phyloP scores from a whole-genome alignment of 768 basidiomycete species.

The Infundibulicybe gibba region DNA sequence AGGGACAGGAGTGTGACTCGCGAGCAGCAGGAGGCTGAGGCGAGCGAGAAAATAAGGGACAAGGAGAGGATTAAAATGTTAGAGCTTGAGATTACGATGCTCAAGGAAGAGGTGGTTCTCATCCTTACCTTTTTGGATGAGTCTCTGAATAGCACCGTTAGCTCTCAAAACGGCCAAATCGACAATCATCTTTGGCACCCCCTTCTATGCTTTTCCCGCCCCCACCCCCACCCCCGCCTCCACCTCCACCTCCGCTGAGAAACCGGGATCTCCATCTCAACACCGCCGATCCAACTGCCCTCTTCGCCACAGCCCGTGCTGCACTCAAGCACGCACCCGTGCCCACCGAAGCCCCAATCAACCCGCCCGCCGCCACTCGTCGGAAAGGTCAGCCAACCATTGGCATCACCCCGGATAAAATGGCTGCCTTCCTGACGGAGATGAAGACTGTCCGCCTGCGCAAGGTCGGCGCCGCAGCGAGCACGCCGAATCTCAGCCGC shows the following conservation, averaged over 20 bases:
- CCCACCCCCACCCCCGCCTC: slow-evolving; percentile 25
- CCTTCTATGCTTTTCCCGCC: slow-evolving; percentile 43
- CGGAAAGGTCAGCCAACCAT: slow-evolving; percentile 63
- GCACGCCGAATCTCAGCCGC: neutral
- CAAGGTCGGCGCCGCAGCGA: slow-evolving; percentile 34
- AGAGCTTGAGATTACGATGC: slow-evolving; percentile 59
- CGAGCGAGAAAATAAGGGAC: slow-evolving; percentile 47
- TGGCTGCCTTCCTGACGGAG: slow-evolving; percentile 78
- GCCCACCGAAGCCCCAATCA: slow-evolving; percentile 69
- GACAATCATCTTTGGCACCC: slow-evolving; percentile 29
- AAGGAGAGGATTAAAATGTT: slow-evolving; percentile 61
- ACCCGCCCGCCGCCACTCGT: slow-evolving; percentile 32
- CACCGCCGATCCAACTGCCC: slow-evolving; percentile 22
- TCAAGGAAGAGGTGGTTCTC: slow-evolving; percentile 52
- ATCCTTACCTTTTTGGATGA: neutral
- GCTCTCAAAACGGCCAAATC: slow-evolving; percentile 41
- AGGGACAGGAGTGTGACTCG: slow-evolving; percentile 28
- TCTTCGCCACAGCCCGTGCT: slow-evolving; percentile 64
- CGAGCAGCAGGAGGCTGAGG: slow-evolving; percentile 21
- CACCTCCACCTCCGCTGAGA: slow-evolving; percentile 33
- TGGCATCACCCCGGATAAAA: slow-evolving; percentile 75
- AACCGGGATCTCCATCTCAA: slow-evolving; percentile 13
- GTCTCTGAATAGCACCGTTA: slow-evolving; percentile 15
- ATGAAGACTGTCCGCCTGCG: slow-evolving; percentile 72
- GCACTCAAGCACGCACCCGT: slow-evolving; percentile 52